Conservation (phyloP, 345 rosid species). For the Clarkia xantiana region DNA sequence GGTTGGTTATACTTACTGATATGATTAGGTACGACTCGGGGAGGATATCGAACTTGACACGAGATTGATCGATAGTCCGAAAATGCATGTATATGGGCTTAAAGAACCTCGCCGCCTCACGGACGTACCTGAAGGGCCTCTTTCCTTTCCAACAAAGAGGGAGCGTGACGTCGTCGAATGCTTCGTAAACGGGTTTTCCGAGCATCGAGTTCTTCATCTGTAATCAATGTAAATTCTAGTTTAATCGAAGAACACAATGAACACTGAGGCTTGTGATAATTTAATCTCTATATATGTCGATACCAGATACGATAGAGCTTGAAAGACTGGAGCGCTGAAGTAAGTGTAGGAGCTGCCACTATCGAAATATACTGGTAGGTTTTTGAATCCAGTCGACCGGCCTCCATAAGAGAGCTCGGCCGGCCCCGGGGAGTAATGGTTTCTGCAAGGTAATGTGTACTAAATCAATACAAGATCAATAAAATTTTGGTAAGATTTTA, state of each 20-base stretch:
- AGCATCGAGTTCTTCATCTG: constrained; percentile 43
- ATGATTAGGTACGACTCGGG: constrained; percentile 72
- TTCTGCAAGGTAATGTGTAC: constrained; percentile 28
- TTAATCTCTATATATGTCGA: constrained; percentile 56
- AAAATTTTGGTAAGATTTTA: not conserved
- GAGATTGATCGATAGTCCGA: constrained; percentile 26
- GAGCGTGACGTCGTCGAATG: constrained; percentile 47
- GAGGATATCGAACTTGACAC: constrained; percentile 38
- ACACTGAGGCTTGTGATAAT: constrained; percentile 38
- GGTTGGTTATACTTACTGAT: constrained; percentile 35
- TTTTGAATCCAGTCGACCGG: constrained; percentile 43
- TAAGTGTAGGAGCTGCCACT: constrained; percentile 98
- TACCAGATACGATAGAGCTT: too few relatives aligned
- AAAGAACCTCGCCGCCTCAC: constrained; percentile 64
- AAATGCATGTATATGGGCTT: constrained; percentile 53
- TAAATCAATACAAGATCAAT: not conserved
- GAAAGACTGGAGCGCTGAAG: too few relatives aligned
- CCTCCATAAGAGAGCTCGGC: constrained; percentile 63
- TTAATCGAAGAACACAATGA: not conserved
- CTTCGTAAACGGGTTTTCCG: constrained; percentile 45
- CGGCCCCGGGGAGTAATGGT: constrained; percentile 64
- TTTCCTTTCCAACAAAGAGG: constrained; percentile 87
- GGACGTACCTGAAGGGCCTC: constrained; percentile 50
- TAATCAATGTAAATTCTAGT: not conserved
- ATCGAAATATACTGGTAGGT: constrained; percentile 43